Conservation (phyloP, 768 basidiomycete genomes). For the Candolleomyces efflorescens region DNA sequence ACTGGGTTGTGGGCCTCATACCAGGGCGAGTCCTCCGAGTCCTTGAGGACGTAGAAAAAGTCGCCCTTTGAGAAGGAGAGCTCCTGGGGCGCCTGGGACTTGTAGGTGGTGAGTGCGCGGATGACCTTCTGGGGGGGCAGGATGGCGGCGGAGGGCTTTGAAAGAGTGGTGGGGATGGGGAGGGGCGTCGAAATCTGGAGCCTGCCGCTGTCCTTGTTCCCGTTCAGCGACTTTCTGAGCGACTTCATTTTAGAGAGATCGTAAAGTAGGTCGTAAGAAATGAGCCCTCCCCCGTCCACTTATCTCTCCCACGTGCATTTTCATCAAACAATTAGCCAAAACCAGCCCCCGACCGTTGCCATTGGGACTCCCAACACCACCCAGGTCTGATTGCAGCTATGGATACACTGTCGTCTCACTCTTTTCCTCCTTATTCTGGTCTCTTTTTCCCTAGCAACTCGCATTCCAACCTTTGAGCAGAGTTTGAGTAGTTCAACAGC, state of each 20-base stretch:
- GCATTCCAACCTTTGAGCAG: too few species aligned
- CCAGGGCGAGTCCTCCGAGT: conserved; percentile 58
- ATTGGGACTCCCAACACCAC: background rate
- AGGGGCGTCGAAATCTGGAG: conserved; percentile 69
- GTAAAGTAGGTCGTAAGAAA: conserved; percentile 7
- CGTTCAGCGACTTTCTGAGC: conserved; percentile 76
- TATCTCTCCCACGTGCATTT: conserved; percentile 12
- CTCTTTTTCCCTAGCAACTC: too few species aligned
- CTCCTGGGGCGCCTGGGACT: conserved; percentile 73
- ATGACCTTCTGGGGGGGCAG: conserved; percentile 94
- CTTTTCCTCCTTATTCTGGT: too few species aligned
- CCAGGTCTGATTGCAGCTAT: background rate
- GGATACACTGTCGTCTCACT: background rate
- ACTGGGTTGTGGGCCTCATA: conserved; percentile 96
- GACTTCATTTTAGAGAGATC: conserved; percentile 58
- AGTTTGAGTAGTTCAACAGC: too few species aligned
- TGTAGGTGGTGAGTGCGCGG: conserved; percentile 67
- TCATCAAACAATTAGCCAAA: conserved; percentile 14
- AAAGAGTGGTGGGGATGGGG: conserved; percentile 55
- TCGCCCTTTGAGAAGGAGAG: conserved; percentile 92
- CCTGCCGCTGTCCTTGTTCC: conserved; percentile 52
- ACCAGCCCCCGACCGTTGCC: background rate
- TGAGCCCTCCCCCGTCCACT: too few species aligned
- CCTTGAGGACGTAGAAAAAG: conserved; percentile 93
- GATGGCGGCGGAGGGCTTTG: conserved; percentile 66